Percentiles rank a stretch among this genome's conserved stretches.
Conservation (phyloP, 2,329 filamentous ascomycete species). For the Periconia sp. region DNA sequence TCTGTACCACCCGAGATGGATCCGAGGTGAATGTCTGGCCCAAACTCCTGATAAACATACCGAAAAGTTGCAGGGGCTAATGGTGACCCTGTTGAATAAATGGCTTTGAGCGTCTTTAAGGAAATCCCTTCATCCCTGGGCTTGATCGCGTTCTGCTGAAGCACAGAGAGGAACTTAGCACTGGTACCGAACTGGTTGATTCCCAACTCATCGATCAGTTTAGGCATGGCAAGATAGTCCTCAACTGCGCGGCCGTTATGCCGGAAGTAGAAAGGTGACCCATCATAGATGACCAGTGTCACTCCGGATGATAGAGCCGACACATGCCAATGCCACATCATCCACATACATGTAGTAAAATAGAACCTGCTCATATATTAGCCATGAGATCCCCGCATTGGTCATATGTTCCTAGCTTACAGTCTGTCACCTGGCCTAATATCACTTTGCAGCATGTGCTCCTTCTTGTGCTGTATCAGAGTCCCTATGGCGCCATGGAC, state of each 20-base stretch:
- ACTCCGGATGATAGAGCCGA: conserved; percentile 83
- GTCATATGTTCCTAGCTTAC: too few relatives aligned
- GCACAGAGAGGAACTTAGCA: conserved; percentile 87
- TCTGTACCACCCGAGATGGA: conserved; percentile 97
- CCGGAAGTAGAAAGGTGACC: conserved; percentile 75
- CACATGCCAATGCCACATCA: conserved; percentile 99
- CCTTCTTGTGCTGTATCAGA: conserved; percentile 95
- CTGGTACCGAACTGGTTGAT: conserved; percentile 96
- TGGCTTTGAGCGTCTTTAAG: conserved; percentile 69
- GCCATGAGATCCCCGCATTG: too few relatives aligned
- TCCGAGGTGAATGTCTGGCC: conserved; percentile 78
- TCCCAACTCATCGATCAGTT: conserved; percentile 77
- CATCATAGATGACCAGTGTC: conserved; percentile 87
- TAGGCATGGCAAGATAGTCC: conserved; percentile 81
- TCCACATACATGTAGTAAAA: conserved; percentile 95
- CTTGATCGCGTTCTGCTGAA: conserved; percentile 73
- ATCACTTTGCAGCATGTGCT: conserved; percentile 86
- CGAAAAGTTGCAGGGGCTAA: conserved; percentile 90
- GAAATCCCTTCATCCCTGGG: conserved; percentile 56
- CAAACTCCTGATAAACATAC: conserved; percentile 87
- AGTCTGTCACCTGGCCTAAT: conserved; percentile 74
- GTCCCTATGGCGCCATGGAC: conserved; percentile 91
- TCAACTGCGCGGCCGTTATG: conserved; percentile 56
- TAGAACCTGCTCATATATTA: too few relatives aligned
- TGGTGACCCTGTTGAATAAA: conserved; percentile 94